A percentile compares a stretch with the other conserved stretches of the same genome.
Conservation (phyloP, 371 early-diverging fungal species). For the Circinella minor region DNA sequence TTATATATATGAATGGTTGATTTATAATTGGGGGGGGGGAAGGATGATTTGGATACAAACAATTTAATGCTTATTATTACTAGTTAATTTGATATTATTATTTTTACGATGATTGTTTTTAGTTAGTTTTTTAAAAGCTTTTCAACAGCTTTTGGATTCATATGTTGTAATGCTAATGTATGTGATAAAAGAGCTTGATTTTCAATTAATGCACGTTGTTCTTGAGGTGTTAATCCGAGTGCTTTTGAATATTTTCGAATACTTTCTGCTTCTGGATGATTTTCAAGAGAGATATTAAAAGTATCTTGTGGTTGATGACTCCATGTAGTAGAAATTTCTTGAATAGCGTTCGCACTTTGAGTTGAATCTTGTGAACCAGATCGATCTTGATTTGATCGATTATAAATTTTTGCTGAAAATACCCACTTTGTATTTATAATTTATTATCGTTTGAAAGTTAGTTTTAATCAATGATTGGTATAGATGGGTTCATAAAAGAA, state of each 20-base stretch:
- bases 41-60: too few species aligned
- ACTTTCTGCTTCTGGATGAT: slow-evolving; percentile 41
- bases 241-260: slow-evolving; percentile 40
- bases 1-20: too few species aligned
- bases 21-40: too few species aligned
- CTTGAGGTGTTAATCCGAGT: slow-evolving; percentile 37
- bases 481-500: too few species aligned
- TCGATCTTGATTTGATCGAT: slow-evolving; percentile 15
- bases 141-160: slow-evolving; percentile 26
- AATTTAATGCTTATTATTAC: too few species aligned
- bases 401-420: slow-evolving; percentile 31
- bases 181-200: slow-evolving; percentile 42
- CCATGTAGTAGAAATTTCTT: slow-evolving; percentile 8
- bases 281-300: slow-evolving; percentile 14
- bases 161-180: slow-evolving; percentile 29
- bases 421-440: slow-evolving; percentile 28
- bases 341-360: slow-evolving; percentile 10
- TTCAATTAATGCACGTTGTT: slow-evolving; percentile 36
- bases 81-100: slow-evolving; percentile 12
- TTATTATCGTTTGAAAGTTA: neutral
- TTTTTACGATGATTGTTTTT: slow-evolving; percentile 20
- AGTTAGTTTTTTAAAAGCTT: slow-evolving; percentile 22
- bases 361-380: slow-evolving; percentile 2
- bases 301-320: slow-evolving; percentile 9
- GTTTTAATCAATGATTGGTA: too few species aligned